Evolutionary conservation across 2,329 filamentous ascomycete genomes (phyloP).

Genomic region (Exophiala sideris): DNA sequence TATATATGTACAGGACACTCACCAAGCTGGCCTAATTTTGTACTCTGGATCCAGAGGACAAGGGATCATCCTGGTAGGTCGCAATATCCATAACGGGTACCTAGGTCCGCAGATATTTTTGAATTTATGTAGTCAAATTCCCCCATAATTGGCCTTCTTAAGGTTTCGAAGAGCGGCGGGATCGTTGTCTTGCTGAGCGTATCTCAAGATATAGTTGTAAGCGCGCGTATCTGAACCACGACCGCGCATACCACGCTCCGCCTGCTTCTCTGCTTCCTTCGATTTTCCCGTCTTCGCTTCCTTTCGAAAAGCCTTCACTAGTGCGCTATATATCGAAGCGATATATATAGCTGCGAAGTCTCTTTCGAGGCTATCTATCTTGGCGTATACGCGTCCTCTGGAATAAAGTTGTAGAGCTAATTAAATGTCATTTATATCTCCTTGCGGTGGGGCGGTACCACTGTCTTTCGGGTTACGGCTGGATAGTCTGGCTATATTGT

Average conservation of each 20-base stretch:
- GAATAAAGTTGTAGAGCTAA: not conserved
- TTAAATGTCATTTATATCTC: not conserved
- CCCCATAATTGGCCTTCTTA: not conserved
- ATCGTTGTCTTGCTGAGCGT: not conserved
- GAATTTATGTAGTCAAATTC: not conserved
- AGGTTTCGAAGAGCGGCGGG: not conserved
- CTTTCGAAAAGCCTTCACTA: not conserved
- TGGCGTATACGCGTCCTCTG: not conserved
- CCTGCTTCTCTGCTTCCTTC: not conserved
- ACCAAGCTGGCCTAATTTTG: not conserved
- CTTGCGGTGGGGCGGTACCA: not conserved
- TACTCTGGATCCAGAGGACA: not conserved
- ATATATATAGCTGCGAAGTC: not conserved
- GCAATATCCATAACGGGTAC: not conserved
- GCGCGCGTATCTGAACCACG: not conserved
- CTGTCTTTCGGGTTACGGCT: not conserved
- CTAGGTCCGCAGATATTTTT: not conserved
- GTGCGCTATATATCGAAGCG: not conserved
- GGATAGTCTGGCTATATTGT: not conserved
- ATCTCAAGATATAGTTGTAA: not conserved
- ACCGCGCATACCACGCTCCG: not conserved
- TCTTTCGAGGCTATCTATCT: not conserved
- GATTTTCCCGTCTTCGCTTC: not conserved
- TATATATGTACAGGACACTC: not conserved
- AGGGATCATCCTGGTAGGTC: not conserved